Evolutionary conservation across 768 basidiomycete species (phyloP), one percentile per base, ranked within the genome.

Genomic region (Leccinum subgranulosum): DNA sequence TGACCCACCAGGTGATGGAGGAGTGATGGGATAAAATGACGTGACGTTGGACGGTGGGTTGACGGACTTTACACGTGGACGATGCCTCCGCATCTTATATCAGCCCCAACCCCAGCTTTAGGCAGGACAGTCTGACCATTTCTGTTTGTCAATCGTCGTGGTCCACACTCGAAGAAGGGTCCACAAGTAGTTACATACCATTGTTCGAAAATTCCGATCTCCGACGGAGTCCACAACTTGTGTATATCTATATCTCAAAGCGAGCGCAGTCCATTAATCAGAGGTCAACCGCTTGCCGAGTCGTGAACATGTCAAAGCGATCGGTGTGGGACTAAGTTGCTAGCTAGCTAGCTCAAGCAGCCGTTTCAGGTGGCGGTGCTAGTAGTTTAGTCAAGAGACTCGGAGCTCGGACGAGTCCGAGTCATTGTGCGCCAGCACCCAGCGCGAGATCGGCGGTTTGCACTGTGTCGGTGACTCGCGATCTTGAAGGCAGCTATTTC

Each of bases 31-130:
- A 53, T 31, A 29, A 34, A 39, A 12, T 25, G 46, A 60, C 57
- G 52, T 11, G 62, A 23, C 15, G 49, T 19, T 51, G 8, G n/a
- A 11, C 15, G 50, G 41, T 28, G 48, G 51, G 41, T 41, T 9
- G 33, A 33, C 28, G 14, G 27, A 23, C 15, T 28, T 17, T 27
- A 27, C 28, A 36, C 17, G 21, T 52, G 28, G 45, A 28, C 6
- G 29, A 49, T 55, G 9, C 39, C 6, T 33, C 55, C 45, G 25
- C 45, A 15, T 58, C 51, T 70, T 69, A 69, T 69, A 70, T 41
- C n/a, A 2, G 41, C 21, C 21, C 33, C 19, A 49, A 45, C 29
- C 31, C 41, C 31, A 59, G 31, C 39, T 15, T 31, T 50, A 49
- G 23, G 49, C 45, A 46, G 51, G 57, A 62, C 45, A 10, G 10